phyloP scores from a whole-genome alignment of 2,329 filamentous ascomycete genomes.

The Exophiala oligosperma region DNA sequence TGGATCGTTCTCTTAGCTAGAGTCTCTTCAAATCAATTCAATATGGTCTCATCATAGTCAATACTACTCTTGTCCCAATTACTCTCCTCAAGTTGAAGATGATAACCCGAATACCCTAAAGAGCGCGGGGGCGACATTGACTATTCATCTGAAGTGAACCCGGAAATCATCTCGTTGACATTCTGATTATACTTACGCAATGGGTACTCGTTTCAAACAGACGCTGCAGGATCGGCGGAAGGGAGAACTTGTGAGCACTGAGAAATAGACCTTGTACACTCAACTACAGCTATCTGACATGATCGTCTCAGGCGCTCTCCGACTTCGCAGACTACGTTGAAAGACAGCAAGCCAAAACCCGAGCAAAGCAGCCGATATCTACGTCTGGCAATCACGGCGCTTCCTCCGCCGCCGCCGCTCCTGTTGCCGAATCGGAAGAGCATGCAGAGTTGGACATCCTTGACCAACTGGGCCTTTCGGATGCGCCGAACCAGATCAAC shows the following conservation, averaged over 20 bases:
- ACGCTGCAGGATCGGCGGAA: constrained; percentile 77
- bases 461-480: constrained; percentile 72
- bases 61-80: constrained; percentile 15
- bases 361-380: constrained; percentile 40
- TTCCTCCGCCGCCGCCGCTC: constrained; percentile 34
- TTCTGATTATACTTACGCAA: constrained; percentile 33
- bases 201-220: constrained; percentile 58
- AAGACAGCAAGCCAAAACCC: constrained; percentile 71
- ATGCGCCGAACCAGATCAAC: constrained; percentile 65
- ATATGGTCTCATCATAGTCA: constrained; percentile 10
- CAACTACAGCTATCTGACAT: constrained; percentile 5
- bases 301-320: constrained; percentile 66
- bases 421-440: constrained; percentile 54
- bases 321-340: constrained; percentile 98
- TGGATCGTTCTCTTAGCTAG: not conserved
- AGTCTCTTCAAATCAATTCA: not conserved
- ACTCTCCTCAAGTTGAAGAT: constrained; percentile 29
- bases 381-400: constrained; percentile 44
- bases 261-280: not conserved
- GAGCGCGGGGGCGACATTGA: constrained; percentile 38
- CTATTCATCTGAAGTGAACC: constrained; percentile 4
- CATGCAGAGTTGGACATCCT: constrained; percentile 90
- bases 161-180: constrained; percentile 1
- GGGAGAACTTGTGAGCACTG: constrained; percentile 71
- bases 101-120: constrained; percentile 46